Evolutionary conservation across 2,329 filamentous ascomycete genomes (phyloP).

Genomic region (Xylaria sp.): DNA sequence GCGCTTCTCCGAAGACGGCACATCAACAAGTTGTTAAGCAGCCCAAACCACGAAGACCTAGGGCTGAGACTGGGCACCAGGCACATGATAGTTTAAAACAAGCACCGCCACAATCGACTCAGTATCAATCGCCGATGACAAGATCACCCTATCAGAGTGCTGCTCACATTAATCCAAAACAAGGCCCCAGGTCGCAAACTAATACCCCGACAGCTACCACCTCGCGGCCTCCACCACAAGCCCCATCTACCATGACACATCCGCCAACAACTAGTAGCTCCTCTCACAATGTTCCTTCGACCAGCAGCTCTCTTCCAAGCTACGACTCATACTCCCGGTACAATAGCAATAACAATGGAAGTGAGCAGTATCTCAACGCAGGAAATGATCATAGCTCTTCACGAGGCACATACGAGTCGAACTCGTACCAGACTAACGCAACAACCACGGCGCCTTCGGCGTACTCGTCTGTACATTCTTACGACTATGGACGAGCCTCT

Average conservation of each 20-base stretch:
- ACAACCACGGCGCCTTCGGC: constrained; percentile 33
- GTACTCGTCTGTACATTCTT: constrained; percentile 36
- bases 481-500: constrained; percentile 38
- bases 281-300: constrained; percentile 37
- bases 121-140: constrained; percentile 39
- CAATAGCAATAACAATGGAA: constrained; percentile 30
- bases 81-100: constrained; percentile 31
- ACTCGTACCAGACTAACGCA: constrained; percentile 35
- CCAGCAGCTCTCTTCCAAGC: constrained; percentile 35
- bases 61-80: constrained; percentile 28
- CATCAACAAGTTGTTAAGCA: constrained; percentile 34
- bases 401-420: constrained; percentile 37
- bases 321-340: constrained; percentile 42
- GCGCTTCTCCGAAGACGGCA: constrained; percentile 28
- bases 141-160: constrained; percentile 38
- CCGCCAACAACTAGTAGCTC: constrained; percentile 34
- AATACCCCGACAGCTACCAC: constrained; percentile 36
- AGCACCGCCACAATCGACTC: constrained; percentile 32
- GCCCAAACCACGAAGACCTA: constrained; percentile 33
- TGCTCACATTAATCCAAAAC: constrained; percentile 35
- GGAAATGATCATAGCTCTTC: constrained; percentile 34
- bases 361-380: constrained; percentile 31
- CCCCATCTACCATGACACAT: constrained; percentile 35
- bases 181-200: constrained; percentile 38
- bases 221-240: constrained; percentile 35